These are phyloP conservation scores for Hymenochaete sp. DNA, from an alignment of 1,284 basidiomycete genomes.

Conservation along the genomic window DNA sequence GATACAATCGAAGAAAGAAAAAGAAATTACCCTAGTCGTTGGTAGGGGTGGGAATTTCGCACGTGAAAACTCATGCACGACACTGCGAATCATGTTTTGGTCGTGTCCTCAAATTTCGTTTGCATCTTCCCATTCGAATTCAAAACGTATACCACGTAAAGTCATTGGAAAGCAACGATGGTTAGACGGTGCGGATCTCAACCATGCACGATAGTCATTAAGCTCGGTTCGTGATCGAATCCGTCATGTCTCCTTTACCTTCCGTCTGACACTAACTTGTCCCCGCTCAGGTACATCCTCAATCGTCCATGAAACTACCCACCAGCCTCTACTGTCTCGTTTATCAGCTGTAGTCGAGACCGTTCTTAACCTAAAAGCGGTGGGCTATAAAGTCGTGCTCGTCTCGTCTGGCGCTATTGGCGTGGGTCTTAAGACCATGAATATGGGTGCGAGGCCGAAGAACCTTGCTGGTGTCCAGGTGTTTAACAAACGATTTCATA, in stretches of 20 bases:
- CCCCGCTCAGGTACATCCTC: constrained; percentile 74
- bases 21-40: no score
- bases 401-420: constrained; percentile 96
- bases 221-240: constrained; percentile 53
- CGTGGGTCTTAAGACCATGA: constrained; percentile 90
- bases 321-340: constrained; percentile 83
- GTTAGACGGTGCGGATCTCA: no score
- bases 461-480: constrained; percentile 87
- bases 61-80: no score
- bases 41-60: no score
- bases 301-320: constrained; percentile 85
- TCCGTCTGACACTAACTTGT: constrained; percentile 13
- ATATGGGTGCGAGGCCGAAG: constrained; percentile 72
- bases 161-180: no score
- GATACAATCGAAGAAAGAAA: no score
- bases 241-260: background rate
- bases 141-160: no score
- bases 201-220: constrained; percentile 72
- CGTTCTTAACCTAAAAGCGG: constrained; percentile 65
- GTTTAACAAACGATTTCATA: constrained; percentile 15
- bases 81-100: no score
- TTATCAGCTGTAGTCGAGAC: constrained; percentile 91
- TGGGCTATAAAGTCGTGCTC: constrained; percentile 91
- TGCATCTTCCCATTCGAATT: no score
- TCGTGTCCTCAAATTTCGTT: no score